Conservation (phyloP, 495 filamentous ascomycete species). For the Penicillium lividum region DNA sequence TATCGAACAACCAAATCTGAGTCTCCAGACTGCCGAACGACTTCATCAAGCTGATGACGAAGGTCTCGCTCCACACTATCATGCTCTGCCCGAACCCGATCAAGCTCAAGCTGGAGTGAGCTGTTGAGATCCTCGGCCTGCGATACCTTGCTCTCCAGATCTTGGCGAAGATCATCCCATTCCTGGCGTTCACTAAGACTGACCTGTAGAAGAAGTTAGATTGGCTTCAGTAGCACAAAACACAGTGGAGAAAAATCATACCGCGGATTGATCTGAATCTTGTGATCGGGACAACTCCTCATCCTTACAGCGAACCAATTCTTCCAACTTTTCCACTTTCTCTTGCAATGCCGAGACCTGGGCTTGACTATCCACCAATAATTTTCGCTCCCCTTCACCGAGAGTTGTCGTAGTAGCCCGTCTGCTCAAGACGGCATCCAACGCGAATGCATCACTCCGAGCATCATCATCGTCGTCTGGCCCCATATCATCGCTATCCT, state of each 20-base stretch:
- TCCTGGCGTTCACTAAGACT: conserved; percentile 56
- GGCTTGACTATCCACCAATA: conserved; percentile 72
- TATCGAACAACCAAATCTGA: conserved; percentile 55
- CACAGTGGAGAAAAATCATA: too few species aligned
- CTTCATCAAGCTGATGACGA: conserved; percentile 62
- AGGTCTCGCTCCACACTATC: conserved; percentile 62
- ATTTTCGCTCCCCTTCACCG: conserved; percentile 66
- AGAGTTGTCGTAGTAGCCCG: conserved; percentile 53
- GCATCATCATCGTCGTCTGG: conserved; percentile 63
- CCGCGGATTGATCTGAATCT: conserved; percentile 26
- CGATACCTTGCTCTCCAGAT: conserved; percentile 75
- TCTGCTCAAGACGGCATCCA: conserved; percentile 59
- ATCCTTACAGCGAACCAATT: conserved; percentile 56
- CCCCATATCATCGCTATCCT: conserved; percentile 82
- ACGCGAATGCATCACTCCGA: conserved; percentile 63
- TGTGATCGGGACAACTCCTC: conserved; percentile 51
- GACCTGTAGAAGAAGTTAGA: conserved; percentile 2
- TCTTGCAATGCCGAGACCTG: conserved; percentile 74
- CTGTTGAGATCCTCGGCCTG: conserved; percentile 77
- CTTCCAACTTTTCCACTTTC: conserved; percentile 72
- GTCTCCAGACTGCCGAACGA: conserved; percentile 38
- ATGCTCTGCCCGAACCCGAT: conserved; percentile 68
- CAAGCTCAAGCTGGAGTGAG: conserved; percentile 74
- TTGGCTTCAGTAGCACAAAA: too few species aligned
- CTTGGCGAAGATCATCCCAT: conserved; percentile 71